Evolutionary conservation across 139 green algal species (phyloP), one percentile per base, ranked within the genome.

Genomic region (Haematococcus sp.): DNA sequence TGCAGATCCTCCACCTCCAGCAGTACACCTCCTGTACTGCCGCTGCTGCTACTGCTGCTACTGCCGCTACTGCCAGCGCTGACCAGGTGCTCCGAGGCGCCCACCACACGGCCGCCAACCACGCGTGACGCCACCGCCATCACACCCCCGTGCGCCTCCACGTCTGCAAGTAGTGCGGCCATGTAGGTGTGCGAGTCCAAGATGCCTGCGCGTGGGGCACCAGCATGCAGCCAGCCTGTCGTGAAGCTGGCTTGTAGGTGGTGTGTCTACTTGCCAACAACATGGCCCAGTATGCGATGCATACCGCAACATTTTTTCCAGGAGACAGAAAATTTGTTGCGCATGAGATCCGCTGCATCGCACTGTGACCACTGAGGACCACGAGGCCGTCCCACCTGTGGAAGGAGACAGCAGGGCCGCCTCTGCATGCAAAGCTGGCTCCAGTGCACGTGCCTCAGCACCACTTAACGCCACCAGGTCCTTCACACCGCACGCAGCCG

Each of bases 131-230:
- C 70, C 0, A 86, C 68, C 0, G 87, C 81, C 0, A 91, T 60
- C 31, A 67, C 27, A 3, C 75, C 82, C 5, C 83, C 85, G 40
- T 67, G 33, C 1, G 65, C 61, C 69, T 86, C 59, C 4, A 74
- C 77, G 54, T 97, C 89, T 9, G 61, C 76, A 34, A 87, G 78
- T 28, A 95, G 80, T 15, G 82, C 72, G 31, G 69, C 43, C 92
- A 97, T 96, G 60, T 70, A 88, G 81, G 58, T 71, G 74, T 95
- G 89, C 76, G 82, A 91, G 85, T 94, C 89, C 1, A 97, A 20
- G 30, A 97, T 93, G 72, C 90, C 92, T 65, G 58, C n/a, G 27
- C 40, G 11, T 49, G 40, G 7, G 40, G 55, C n/a, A 31, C 11
- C 13, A 5, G 28, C 60, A 68, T 7, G n/a, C n/a, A n/a, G n/a